These are phyloP conservation scores for Colletotrichum brevisporum DNA, from an alignment of 2,329 filamentous ascomycete genomes.

Conservation along the genomic window DNA sequence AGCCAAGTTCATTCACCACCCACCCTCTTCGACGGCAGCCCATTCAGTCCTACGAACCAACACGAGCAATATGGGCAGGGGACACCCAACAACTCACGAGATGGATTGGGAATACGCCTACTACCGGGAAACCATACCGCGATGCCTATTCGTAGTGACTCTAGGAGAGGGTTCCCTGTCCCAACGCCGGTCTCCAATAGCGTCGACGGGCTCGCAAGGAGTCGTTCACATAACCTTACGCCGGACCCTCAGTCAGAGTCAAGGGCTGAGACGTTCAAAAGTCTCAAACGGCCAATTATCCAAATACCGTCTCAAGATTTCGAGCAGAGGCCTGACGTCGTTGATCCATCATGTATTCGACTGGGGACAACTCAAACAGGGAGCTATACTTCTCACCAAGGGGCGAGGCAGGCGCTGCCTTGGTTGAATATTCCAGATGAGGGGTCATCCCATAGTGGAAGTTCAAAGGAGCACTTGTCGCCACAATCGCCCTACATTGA, in stretches of 20 bases:
- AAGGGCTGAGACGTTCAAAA: background rate
- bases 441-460: too few relatives aligned
- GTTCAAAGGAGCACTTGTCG: background rate
- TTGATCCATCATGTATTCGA: too few relatives aligned
- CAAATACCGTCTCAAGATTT: too few relatives aligned
- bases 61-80: background rate
- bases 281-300: background rate
- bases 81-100: background rate
- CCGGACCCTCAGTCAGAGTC: background rate
- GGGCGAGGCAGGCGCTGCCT: too few relatives aligned
- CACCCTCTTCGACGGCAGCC: too few relatives aligned
- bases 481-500: background rate
- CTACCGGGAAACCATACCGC: background rate
- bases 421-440: too few relatives aligned
- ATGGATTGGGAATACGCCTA: background rate
- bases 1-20: too few relatives aligned
- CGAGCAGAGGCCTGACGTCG: too few relatives aligned
- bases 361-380: too few relatives aligned
- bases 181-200: background rate
- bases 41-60: background rate
- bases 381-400: too few relatives aligned
- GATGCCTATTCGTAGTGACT: background rate
- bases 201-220: background rate
- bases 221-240: background rate
- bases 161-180: background rate